Evolutionary conservation across 2,329 filamentous ascomycete genomes (phyloP).

Genomic region (Leptographium lundbergii): DNA sequence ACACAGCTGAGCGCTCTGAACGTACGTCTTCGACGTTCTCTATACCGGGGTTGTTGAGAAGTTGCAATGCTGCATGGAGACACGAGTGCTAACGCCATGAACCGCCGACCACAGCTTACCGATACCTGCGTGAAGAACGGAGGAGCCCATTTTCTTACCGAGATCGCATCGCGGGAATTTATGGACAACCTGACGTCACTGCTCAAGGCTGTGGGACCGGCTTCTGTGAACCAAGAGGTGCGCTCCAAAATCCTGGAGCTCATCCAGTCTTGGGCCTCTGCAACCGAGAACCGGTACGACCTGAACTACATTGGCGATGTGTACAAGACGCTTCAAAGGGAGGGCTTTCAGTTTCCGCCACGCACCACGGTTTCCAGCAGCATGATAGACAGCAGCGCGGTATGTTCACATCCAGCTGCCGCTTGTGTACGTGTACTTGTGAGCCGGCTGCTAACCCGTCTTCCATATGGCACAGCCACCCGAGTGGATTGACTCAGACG

Average conservation of each 20-base stretch:
- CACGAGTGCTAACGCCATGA: background rate
- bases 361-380: slow-evolving; percentile 79
- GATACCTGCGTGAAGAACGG: slow-evolving; percentile 99
- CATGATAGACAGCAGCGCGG: slow-evolving; percentile 94
- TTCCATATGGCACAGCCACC: slow-evolving; percentile 53
- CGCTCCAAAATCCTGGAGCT: slow-evolving; percentile 83
- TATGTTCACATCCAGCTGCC: slow-evolving; percentile 32
- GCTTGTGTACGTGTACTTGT: background rate
- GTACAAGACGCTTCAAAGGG: slow-evolving; percentile 68
- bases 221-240: slow-evolving; percentile 72
- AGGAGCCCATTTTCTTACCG: slow-evolving; percentile 82
- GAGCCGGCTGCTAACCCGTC: background rate
- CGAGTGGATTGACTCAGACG: slow-evolving; percentile 95
- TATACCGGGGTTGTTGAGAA: background rate
- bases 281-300: slow-evolving; percentile 73
- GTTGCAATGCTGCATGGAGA: background rate
- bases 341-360: slow-evolving; percentile 84
- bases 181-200: slow-evolving; percentile 94
- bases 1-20: slow-evolving; percentile 90
- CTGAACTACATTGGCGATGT: slow-evolving; percentile 79
- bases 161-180: slow-evolving; percentile 94
- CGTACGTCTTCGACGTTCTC: slow-evolving; percentile 31
- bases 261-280: slow-evolving; percentile 85
- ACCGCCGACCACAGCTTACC: slow-evolving; percentile 48
- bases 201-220: slow-evolving; percentile 63